These are phyloP conservation scores for Camelina neglecta DNA, from an alignment of 345 rosid genomes.

Conservation along the genomic window DNA sequence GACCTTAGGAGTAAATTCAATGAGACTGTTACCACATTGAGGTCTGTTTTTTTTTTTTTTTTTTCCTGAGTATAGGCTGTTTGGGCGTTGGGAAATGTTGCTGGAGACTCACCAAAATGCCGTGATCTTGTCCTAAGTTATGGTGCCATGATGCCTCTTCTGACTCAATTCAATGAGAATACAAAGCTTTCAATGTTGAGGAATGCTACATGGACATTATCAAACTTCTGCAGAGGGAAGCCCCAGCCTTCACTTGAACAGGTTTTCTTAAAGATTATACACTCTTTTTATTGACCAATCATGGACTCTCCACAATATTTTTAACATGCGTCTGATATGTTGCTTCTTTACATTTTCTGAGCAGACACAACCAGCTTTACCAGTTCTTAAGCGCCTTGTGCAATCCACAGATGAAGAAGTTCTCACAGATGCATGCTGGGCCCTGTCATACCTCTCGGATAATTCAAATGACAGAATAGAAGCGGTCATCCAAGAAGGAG, in stretches of 20 bases:
- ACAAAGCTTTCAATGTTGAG: constrained; percentile 82
- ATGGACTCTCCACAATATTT: constrained; percentile 6
- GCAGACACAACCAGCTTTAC: constrained; percentile 79
- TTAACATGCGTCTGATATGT: constrained; percentile 29
- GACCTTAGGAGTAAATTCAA: constrained; percentile 8
- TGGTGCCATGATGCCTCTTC: constrained; percentile 68
- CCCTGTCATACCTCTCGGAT: constrained; percentile 82
- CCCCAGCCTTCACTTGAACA: constrained; percentile 78
- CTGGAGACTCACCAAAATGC: constrained; percentile 86
- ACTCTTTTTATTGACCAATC: constrained; percentile 5
- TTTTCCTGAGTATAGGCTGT: constrained; percentile 58
- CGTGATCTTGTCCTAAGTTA: constrained; percentile 72
- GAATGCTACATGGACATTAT: constrained; percentile 91
- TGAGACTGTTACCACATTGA: constrained; percentile 1
- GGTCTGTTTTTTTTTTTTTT: constrained; percentile 19
- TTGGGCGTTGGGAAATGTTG: constrained; percentile 91
- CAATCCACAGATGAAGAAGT: constrained; percentile 84
- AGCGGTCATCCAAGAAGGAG: constrained; percentile 75
- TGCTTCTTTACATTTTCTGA: constrained; percentile 16
- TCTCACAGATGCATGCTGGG: constrained; percentile 89
- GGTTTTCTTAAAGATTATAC: constrained; percentile 46
- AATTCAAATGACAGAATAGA: constrained; percentile 69
- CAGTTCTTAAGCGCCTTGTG: constrained; percentile 69
- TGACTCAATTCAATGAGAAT: constrained; percentile 69
- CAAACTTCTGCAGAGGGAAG: constrained; percentile 87